Evolutionary conservation across 2,329 filamentous ascomycete genomes (phyloP).

Genomic region (Penicillium sp.): DNA sequence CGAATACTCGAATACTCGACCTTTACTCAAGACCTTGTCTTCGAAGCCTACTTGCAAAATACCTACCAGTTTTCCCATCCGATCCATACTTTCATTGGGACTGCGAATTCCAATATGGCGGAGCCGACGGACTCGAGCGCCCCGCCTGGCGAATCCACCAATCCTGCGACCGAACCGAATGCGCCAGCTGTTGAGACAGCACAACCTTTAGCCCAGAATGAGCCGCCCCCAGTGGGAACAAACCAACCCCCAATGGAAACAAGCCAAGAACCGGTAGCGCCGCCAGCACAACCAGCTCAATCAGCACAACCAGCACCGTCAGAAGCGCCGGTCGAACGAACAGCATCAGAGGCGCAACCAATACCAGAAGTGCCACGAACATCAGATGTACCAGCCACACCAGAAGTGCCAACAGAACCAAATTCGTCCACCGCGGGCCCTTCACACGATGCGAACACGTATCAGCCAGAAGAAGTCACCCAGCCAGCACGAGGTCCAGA

Average conservation of each 20-base stretch:
- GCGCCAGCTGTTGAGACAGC: slow-evolving; percentile 11
- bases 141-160: slow-evolving; percentile 15
- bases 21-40: neutral
- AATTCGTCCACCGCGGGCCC: neutral
- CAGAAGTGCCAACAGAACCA: slow-evolving; percentile 1
- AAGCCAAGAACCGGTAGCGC: neutral
- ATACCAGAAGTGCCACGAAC: neutral
- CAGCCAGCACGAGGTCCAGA: slow-evolving; percentile 7
- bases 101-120: slow-evolving; percentile 14
- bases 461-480: neutral
- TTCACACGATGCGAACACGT: neutral
- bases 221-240: slow-evolving; percentile 13
- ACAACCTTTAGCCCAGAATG: slow-evolving; percentile 15
- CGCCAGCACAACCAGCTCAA: neutral
- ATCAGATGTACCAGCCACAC: neutral
- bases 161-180: slow-evolving; percentile 12
- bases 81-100: slow-evolving; percentile 6
- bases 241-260: slow-evolving; percentile 1
- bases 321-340: neutral
- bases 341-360: neutral
- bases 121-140: slow-evolving; percentile 17
- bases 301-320: neutral
- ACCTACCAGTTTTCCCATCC: neutral
- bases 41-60: neutral
- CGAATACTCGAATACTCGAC: slow-evolving; percentile 6